phyloP scores from a whole-genome alignment of 2,329 filamentous ascomycete genomes.

The Phoma sp. region DNA sequence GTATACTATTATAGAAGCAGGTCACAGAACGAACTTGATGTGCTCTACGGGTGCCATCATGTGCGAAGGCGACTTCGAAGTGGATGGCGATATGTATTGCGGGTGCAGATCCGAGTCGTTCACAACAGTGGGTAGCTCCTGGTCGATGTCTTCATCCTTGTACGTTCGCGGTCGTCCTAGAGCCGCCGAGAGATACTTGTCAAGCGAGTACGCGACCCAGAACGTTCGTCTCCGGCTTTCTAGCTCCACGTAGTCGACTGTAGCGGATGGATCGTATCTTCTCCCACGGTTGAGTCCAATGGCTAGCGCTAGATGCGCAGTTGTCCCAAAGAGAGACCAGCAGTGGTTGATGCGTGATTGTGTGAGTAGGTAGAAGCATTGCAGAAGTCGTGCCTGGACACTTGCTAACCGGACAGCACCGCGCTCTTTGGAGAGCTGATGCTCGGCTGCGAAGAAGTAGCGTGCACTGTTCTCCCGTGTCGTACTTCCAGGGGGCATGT shows the following conservation, averaged over 20 bases:
- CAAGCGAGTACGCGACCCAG: conserved; percentile 68
- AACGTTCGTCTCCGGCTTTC: conserved; percentile 66
- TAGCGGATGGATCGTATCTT: conserved; percentile 37
- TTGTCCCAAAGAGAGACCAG: conserved; percentile 66
- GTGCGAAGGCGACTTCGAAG: conserved; percentile 43
- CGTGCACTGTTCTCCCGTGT: conserved; percentile 45
- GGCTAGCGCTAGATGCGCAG: conserved; percentile 59
- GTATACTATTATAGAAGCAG: neutral
- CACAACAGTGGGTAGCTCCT: conserved; percentile 50
- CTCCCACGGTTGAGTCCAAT: conserved; percentile 54
- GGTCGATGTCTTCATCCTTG: conserved; percentile 69
- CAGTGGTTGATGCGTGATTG: conserved; percentile 67
- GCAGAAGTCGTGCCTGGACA: conserved; percentile 63
- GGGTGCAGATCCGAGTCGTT: conserved; percentile 43
- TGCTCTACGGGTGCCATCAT: conserved; percentile 57
- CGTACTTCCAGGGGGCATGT: conserved; percentile 44
- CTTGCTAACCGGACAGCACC: conserved; percentile 62
- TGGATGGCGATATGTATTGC: conserved; percentile 35
- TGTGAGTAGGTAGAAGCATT: conserved; percentile 64
- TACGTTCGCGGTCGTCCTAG: conserved; percentile 66
- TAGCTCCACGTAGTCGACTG: conserved; percentile 53
- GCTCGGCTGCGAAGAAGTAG: conserved; percentile 53
- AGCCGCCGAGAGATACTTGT: conserved; percentile 69
- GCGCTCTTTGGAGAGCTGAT: conserved; percentile 57
- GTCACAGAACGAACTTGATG: conserved; percentile 38